Base-by-base conservation (phyloP, 495 filamentous ascomycete species). In the Talaromyces stipitatus region DNA sequence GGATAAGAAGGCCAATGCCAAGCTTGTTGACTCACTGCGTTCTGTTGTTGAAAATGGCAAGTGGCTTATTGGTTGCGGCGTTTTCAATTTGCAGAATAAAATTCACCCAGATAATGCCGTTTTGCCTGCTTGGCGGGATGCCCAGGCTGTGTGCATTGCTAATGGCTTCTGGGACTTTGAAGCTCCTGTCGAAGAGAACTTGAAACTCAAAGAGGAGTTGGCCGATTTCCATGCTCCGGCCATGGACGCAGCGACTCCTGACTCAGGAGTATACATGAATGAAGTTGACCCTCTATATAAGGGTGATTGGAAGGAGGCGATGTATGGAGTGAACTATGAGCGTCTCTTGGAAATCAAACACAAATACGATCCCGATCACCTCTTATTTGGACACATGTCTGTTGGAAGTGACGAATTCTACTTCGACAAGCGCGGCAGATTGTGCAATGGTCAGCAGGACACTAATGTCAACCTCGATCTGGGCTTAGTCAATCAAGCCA, bases 331-430 rank as follows among this genome's bases (percentile, higher is more conserved):
- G 1, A 77, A 77, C 55, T 81, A 81, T 54, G 50, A 27, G 3
- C 18, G 38, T 0, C 60, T 81, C 50, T 48, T 62, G 4, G 26
- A 58, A 7, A 69, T 81, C 54, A 81, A 82, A 67, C 50, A 58
- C 1, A 69, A 70, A 46, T 72, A 82, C n/a, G 84, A 88, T 67
- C 82, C 85, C 0, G 55, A 72, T n/a, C n/a, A n/a, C n/a, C n/a
- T n/a, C n/a, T n/a, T n/a, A n/a, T n/a, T n/a, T n/a, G n/a, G n/a
- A n/a, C n/a, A n/a, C n/a, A n/a, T n/a, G n/a, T n/a, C n/a, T n/a
- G n/a, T n/a, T n/a, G n/a, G n/a, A n/a, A n/a, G n/a, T n/a, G n/a
- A n/a, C n/a, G n/a, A n/a, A n/a, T n/a, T n/a, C n/a, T n/a, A n/a
- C n/a, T n/a, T n/a, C n/a, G n/a, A n/a, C n/a, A n/a, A n/a, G n/a